Percentiles rank a stretch among this genome's conserved stretches.
Evolutionary conservation across 352 stramenopile species (phyloP).

Genomic region (Plasmopara halstedii): DNA sequence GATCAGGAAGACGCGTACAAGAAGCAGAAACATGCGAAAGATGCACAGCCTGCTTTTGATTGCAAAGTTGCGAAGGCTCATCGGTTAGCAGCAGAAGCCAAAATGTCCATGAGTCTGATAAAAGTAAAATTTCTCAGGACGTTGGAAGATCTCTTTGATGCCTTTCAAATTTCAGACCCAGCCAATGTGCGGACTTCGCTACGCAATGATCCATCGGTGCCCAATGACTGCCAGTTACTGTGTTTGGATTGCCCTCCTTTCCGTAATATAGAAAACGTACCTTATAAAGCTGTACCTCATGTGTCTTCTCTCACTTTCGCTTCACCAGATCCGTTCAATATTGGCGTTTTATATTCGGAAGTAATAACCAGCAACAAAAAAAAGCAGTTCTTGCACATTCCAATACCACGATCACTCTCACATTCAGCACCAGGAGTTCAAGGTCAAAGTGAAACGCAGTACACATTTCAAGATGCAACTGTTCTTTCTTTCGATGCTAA

Average conservation of each 20-base stretch:
- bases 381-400: slow-evolving; percentile 42
- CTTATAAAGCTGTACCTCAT: slow-evolving; percentile 4
- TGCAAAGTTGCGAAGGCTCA: slow-evolving; percentile 4
- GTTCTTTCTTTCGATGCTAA: slow-evolving; percentile 51
- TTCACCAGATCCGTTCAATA: slow-evolving; percentile 30
- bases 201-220: slow-evolving; percentile 15
- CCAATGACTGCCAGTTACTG: slow-evolving; percentile 34
- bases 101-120: slow-evolving; percentile 26
- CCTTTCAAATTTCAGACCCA: slow-evolving; percentile 32
- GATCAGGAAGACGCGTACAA: slow-evolving; percentile 27
- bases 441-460: slow-evolving; percentile 11
- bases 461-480: slow-evolving; percentile 58
- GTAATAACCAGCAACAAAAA: slow-evolving; percentile 10
- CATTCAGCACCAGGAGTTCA: slow-evolving; percentile 6
- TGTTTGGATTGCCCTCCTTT: slow-evolving; percentile 47
- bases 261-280: neutral
- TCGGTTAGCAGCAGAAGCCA: slow-evolving; percentile 8
- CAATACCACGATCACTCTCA: slow-evolving; percentile 35
- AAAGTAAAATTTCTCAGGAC: slow-evolving; percentile 38
- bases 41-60: slow-evolving; percentile 2
- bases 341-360: slow-evolving; percentile 57
- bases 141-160: slow-evolving; percentile 28
- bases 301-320: slow-evolving; percentile 8
- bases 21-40: slow-evolving; percentile 18
- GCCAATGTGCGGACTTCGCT: slow-evolving; percentile 22